Percentiles rank a stretch among this genome's conserved stretches.
Conservation (phyloP, 2,329 filamentous ascomycete genomes). For the Colletotrichum lini region DNA sequence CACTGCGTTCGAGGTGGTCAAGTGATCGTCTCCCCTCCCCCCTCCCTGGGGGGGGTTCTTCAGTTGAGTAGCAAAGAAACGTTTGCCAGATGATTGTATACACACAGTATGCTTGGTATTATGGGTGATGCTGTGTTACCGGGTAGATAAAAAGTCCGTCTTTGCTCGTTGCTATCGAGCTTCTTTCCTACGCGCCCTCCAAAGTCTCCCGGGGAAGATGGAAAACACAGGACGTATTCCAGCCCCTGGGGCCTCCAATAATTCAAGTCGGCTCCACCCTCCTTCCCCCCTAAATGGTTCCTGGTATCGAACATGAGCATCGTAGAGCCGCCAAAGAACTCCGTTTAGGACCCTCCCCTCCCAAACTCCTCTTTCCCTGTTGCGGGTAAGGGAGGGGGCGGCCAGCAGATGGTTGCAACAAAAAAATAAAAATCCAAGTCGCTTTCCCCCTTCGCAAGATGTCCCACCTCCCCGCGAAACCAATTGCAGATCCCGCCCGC, state of each 20-base stretch:
- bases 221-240: slow-evolving; percentile 23
- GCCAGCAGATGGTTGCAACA: slow-evolving; percentile 24
- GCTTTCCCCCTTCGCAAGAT: slow-evolving; percentile 39
- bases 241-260: slow-evolving; percentile 6
- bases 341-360: slow-evolving; percentile 20
- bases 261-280: slow-evolving; percentile 6
- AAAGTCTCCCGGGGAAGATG: not conserved
- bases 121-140: slow-evolving; percentile 32
- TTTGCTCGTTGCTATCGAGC: slow-evolving; percentile 5
- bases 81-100: not conserved
- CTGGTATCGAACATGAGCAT: slow-evolving; percentile 44
- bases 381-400: not conserved
- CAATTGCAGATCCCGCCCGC: slow-evolving; percentile 25
- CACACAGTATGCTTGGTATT: slow-evolving; percentile 40
- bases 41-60: too few relatives aligned
- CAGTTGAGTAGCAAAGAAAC: too few relatives aligned
- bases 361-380: not conserved
- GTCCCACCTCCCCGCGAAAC: slow-evolving; percentile 28
- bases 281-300: slow-evolving; percentile 25
- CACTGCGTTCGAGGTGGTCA: not conserved
- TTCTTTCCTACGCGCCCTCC: not conserved
- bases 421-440: slow-evolving; percentile 32
- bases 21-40: not conserved
- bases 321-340: slow-evolving; percentile 43
- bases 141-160: slow-evolving; percentile 6